These are phyloP conservation scores for Hippophae tibetana DNA, from an alignment of 306 rosid genomes.

Conservation along the genomic window DNA sequence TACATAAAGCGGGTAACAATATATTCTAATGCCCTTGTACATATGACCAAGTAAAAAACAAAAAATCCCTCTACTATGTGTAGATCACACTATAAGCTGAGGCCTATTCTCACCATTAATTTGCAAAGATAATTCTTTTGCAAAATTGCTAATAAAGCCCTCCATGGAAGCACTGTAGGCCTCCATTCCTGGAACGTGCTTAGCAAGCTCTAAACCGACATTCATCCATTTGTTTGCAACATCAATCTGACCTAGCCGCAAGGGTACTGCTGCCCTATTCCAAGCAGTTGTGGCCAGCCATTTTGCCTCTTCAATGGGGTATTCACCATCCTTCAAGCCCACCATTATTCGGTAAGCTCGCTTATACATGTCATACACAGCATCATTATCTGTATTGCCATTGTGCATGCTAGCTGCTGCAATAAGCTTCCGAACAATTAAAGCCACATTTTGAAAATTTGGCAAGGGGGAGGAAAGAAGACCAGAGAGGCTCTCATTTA, in stretches of 20 bases:
- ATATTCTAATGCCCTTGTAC: background rate
- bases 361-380: constrained; percentile 58
- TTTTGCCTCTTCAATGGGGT: constrained; percentile 79
- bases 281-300: constrained; percentile 97
- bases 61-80: constrained; percentile 14
- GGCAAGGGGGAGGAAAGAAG: constrained; percentile 63
- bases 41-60: background rate
- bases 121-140: constrained; percentile 29
- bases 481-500: constrained; percentile 69
- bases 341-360: constrained; percentile 75
- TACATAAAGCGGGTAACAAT: background rate
- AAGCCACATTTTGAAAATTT: constrained; percentile 62
- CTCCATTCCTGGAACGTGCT: constrained; percentile 75
- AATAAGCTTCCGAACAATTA: constrained; percentile 67
- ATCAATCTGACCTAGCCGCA: constrained; percentile 71
- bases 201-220: constrained; percentile 66
- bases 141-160: constrained; percentile 41
- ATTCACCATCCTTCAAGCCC: constrained; percentile 78
- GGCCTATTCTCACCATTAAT: constrained; percentile 16
- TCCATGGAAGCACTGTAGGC: constrained; percentile 77
- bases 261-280: constrained; percentile 79
- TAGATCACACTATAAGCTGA: constrained; percentile 11
- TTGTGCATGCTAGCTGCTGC: constrained; percentile 52
- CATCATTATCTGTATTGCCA: constrained; percentile 76
- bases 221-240: constrained; percentile 78